Evolutionary conservation across 78 protist genomes (phyloP).

Genomic region (Protostelium mycophagum): DNA sequence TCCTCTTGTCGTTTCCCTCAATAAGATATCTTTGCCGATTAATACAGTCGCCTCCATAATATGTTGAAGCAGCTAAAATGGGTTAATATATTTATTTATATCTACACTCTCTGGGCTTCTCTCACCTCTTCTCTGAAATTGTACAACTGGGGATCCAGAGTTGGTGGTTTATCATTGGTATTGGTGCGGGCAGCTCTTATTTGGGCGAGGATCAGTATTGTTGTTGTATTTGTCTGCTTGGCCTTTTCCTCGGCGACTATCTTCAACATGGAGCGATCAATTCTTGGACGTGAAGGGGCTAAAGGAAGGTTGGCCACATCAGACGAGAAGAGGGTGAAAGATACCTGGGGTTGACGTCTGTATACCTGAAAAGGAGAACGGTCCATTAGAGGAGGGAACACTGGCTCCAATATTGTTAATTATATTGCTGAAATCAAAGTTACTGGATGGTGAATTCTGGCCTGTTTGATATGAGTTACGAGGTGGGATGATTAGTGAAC

Average conservation of each 20-base stretch:
- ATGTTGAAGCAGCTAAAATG: background rate
- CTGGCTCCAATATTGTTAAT: too few relatives aligned
- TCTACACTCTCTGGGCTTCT: too few relatives aligned
- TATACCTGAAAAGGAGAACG: background rate
- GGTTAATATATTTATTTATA: background rate
- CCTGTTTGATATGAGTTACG: background rate
- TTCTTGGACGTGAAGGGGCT: background rate
- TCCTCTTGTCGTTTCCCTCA: too few relatives aligned
- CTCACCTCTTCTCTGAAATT: too few relatives aligned
- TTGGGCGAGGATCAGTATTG: background rate
- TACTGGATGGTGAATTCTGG: background rate
- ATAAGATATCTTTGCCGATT: background rate
- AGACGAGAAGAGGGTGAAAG: background rate
- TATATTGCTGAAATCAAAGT: background rate
- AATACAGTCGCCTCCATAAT: background rate
- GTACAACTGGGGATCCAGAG: background rate
- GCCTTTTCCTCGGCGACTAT: background rate
- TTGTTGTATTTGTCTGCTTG: background rate
- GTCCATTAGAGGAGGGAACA: background rate
- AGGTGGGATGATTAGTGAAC: background rate
- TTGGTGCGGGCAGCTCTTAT: background rate
- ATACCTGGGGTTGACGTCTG: background rate
- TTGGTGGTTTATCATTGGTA: background rate
- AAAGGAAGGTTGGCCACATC: background rate
- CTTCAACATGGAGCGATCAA: background rate